Base-by-base conservation (phyloP, 352 stramenopile species). In the Pythium rishiriense region DNA sequence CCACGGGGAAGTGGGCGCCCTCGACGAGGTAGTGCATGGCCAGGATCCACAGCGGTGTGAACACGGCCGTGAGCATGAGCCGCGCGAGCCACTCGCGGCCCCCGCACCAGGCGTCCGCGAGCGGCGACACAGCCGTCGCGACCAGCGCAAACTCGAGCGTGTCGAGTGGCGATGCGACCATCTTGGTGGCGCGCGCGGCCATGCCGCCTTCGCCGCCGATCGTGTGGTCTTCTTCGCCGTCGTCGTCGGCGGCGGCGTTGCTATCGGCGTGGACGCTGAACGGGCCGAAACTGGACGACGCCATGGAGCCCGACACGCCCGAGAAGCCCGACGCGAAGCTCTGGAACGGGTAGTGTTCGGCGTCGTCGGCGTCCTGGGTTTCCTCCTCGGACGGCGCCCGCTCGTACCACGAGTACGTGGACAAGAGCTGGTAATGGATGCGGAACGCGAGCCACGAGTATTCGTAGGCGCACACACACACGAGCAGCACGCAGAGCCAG, bases 361-460 rank as follows among this genome's bases (percentile, higher is more conserved):
- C 25, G 0, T 57, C 52, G 31, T 56, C 46, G 33, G 58, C 53
- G 28, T 64, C 53, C 54, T 55, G 22, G 19, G 28, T 58, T 39
- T 64, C 41, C 35, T 62, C 48, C 12, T 66, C 39, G 24, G 58
- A 61, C 17, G 62, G 53, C 12, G 59, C 62, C 19, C 54, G 54
- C 49, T 74, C 67, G 52, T 74, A 74, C 51, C 59, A 67, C 14
- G 31, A 43, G 31, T 66, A 69, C 1, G 67, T 70, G 29, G 50
- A 54, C n/a, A 70, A 29, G 7, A 74, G n/a, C 15, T 67, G 68
- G 62, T 58, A 68, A 39, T 74, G 68, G 43, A 74, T 66, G 28
- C 68, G 68, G 59, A 72, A 68, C 24, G 68, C 68, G 42, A 74
- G 31, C 68, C 68, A 74, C 31, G 68, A 58, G 42, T 64, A 74